Evolutionary conservation across 2,329 filamentous ascomycete genomes (phyloP), one percentile per base, ranked within the genome.

Genomic region (Diaporthe ilicicola): DNA sequence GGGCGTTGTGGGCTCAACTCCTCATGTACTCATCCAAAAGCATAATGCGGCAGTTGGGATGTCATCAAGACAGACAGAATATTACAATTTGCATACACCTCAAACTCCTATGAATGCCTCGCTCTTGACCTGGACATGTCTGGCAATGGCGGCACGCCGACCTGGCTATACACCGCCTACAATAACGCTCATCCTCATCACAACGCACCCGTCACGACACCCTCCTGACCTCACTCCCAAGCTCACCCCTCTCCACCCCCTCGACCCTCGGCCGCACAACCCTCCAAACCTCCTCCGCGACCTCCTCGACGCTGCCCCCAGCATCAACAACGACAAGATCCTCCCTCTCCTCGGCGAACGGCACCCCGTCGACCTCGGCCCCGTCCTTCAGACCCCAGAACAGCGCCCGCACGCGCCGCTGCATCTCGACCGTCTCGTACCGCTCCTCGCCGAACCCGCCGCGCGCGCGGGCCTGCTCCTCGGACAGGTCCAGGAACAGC

Each of bases 371-470:
- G 7, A 68, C 74, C 27, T 83, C 81, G 1, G 85, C 85, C 81
- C 83, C n/a, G n/a, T n/a, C 81, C 73, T 83, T 84, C 71, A 91
- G 76, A 0, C 83, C 85, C 82, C 86, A 87, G 80, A 97, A 98
- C 62, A 97, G 79, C 73, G 91, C 88, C 24, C 93, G 84, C 17
- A 98, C 96, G 12, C 90, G 88, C 72, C 87, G 85, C 83, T 99
- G 96, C 89, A 97, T 93, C 77, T 91, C 90, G 72, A 88, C 88
- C 79, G 90, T 92, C 83, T 99, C 96, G 78, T 98, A 99, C 73
- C 93, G 87, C 85, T 99, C 96, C 22, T 87, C 88, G 1, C 96
- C 96, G 85, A 92, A 99, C 0, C 94, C 95, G n/a, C 94, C 94
- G 22, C 96, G 87, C 76, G 87, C 87, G 37, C 88, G 89, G 12